Evolutionary conservation across 441 rosid species (phyloP), one percentile per base, ranked within the genome.

Genomic region (Jatropha multifida): DNA sequence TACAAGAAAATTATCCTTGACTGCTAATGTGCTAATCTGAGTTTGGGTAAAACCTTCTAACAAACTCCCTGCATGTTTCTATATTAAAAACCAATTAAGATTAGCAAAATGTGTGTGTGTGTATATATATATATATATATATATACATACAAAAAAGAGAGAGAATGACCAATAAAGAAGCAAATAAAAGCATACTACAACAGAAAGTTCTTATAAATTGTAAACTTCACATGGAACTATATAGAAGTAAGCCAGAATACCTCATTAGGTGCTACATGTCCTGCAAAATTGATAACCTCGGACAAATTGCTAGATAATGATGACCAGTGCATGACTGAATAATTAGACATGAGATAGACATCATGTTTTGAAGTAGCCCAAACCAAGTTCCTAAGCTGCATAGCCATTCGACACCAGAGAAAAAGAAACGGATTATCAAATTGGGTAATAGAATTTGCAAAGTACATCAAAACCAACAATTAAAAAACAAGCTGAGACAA

Each of bases 181-280:
- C 40, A 48, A 58, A 15, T 2, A 40, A 51, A 9, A 55, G 46
- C 58, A 56, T 8, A 42, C 32, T 70, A 37, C 20, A 14, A 68
- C 18, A 61, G 55, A 13, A 44, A 1, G 9, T 10, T 54, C 2
- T 32, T 26, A 65, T 46, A 42, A 65, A 32, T n/a, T 65, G 12
- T 17, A 66, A 44, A 68, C 12, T 48, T 18, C 78, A 26, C 10
- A 67, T 10, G 23, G 11, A 77, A 54, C 65, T 4, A 79, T 51
- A 0, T 0, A 55, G 20, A 58, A 44, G 48, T 8, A 58, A 58
- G 70, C 4, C 71, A 42, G 14, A 27, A 55, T 83, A 93, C 98
- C 97, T 95, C 98, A 9, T 87, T 63, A 38, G 99, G 99, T 62
- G 99, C 95, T 68, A 95, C 91, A 82, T 95, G 98, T 74, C 99